Base-by-base conservation (phyloP, 2,329 filamentous ascomycete species). In the Microthyrium microscopicum region DNA sequence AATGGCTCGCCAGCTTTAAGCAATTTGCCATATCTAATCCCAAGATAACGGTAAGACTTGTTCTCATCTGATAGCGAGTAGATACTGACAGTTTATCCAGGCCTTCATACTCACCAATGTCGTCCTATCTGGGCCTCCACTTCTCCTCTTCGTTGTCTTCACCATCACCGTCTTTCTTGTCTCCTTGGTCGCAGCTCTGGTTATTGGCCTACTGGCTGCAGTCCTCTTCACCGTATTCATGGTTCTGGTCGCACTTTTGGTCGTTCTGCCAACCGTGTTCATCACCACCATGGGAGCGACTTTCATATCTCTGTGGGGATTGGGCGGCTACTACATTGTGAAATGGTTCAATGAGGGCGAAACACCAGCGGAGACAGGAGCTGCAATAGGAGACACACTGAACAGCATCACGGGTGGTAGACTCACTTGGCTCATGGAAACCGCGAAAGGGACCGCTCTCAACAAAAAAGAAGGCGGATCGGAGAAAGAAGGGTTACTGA, bases 111-210 rank as follows among this genome's bases (percentile, higher is more conserved):
- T 68, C 29, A 59, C 66, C 20, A 79, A 85, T 50, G 45, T 75
- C 37, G 51, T 72, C 38, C 63, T 84, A 40, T 73, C 72, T 11
- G 65, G 72, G 37, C 52, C 80, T 11, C 81, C 81, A 1, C 45
- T 85, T 38, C 53, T 73, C 26, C 56, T 84, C 40, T 87, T 89
- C 58, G 41, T 66, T 36, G 57, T 68, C 43, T 83, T 85, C 59
- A 61, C 66, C 35, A 43, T 74, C 26, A 70, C 68, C 25, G 68
- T 74, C 38, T 54, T 75, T 40, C 51, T 73, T 40, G 66, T 82
- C 49, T 68, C 75, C 12, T 48, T 79, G 26, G 55, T 73, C 26
- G 62, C 64, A 20, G 74, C 73, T 9, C 46, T 80, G 25, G 40
- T 71, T 13, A 51, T 69, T 26, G 64, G 55, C 4, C 44, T 67